Conservation (phyloP, 495 filamentous ascomycete species). For the Staphylotrichum longicolle region DNA sequence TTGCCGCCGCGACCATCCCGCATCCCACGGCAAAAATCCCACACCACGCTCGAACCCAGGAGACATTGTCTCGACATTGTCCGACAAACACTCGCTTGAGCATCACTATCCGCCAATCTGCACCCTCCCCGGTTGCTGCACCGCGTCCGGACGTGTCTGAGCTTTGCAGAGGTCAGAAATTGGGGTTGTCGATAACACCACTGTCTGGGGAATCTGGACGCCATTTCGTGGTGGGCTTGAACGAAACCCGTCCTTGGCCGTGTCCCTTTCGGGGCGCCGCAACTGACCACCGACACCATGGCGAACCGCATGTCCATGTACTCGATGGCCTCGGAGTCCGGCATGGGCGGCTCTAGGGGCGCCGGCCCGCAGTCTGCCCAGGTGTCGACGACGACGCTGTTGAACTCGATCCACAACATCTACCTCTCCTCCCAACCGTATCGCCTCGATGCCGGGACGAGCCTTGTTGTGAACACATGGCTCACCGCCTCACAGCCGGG, state of each 20-base stretch:
- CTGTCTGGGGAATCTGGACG: neutral
- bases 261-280: slow-evolving; percentile 36
- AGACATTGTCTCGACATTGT: neutral
- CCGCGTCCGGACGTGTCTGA: neutral
- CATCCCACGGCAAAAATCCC: slow-evolving; percentile 2
- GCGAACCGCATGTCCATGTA: slow-evolving; percentile 78
- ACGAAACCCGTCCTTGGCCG: slow-evolving; percentile 20
- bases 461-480: slow-evolving; percentile 94
- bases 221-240: neutral
- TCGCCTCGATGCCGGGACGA: slow-evolving; percentile 84
- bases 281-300: slow-evolving; percentile 55
- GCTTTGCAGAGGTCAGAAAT: neutral
- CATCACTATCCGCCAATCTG: neutral
- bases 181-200: neutral
- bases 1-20: slow-evolving; percentile 24
- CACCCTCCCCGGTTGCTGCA: neutral
- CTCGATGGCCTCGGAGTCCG: slow-evolving; percentile 66
- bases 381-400: slow-evolving; percentile 85
- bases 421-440: slow-evolving; percentile 81
- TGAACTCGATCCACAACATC: slow-evolving; percentile 87
- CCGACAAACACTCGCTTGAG: slow-evolving; percentile 21
- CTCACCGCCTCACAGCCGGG: slow-evolving; percentile 68
- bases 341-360: slow-evolving; percentile 55
- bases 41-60: neutral
- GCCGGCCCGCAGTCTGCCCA: slow-evolving; percentile 63